phyloP scores from a whole-genome alignment of 2,329 filamentous ascomycete species.

The Didymellaceae sp. region DNA sequence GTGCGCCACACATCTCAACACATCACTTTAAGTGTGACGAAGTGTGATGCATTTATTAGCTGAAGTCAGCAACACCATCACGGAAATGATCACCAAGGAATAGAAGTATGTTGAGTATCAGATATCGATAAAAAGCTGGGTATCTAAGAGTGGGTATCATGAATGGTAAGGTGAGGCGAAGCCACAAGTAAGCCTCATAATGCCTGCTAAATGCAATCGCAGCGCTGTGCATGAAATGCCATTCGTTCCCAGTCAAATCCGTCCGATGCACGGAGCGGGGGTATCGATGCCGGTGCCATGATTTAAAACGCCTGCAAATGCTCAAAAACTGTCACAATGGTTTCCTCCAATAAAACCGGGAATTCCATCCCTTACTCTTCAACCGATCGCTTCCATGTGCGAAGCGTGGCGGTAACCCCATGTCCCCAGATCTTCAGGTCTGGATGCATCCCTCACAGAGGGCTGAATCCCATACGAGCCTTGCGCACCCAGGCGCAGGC shows the following conservation, averaged over 20 bases:
- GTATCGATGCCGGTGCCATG: slow-evolving; percentile 29
- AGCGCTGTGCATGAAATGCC: slow-evolving; percentile 30
- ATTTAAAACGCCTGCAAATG: slow-evolving; percentile 25
- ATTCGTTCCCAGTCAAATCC: slow-evolving; percentile 24
- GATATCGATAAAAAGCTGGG: slow-evolving; percentile 22
- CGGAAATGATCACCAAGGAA: slow-evolving; percentile 7
- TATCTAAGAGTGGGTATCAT: slow-evolving; percentile 42
- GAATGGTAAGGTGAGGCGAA: slow-evolving; percentile 37
- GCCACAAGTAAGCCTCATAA: slow-evolving; percentile 33
- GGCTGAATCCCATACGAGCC: slow-evolving; percentile 8
- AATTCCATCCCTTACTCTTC: slow-evolving; percentile 6
- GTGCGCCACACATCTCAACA: slow-evolving; percentile 33
- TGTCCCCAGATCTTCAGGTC: slow-evolving; percentile 8
- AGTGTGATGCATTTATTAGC: slow-evolving; percentile 18
- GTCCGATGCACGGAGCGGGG: slow-evolving; percentile 31
- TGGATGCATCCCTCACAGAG: slow-evolving; percentile 8
- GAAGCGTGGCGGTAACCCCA: slow-evolving; percentile 2
- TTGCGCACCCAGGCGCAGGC: slow-evolving; percentile 10
- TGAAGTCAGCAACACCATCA: slow-evolving; percentile 6
- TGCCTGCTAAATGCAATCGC: slow-evolving; percentile 32
- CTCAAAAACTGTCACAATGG: slow-evolving; percentile 21
- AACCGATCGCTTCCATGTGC: slow-evolving; percentile 3
- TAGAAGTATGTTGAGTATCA: neutral
- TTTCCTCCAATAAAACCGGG: slow-evolving; percentile 23
- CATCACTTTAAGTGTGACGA: slow-evolving; percentile 25